Percentiles rank a stretch among this genome's conserved stretches.
Evolutionary conservation across 208 protist genomes (phyloP).

Genomic region (Leptomonas pyrrhocoris): DNA sequence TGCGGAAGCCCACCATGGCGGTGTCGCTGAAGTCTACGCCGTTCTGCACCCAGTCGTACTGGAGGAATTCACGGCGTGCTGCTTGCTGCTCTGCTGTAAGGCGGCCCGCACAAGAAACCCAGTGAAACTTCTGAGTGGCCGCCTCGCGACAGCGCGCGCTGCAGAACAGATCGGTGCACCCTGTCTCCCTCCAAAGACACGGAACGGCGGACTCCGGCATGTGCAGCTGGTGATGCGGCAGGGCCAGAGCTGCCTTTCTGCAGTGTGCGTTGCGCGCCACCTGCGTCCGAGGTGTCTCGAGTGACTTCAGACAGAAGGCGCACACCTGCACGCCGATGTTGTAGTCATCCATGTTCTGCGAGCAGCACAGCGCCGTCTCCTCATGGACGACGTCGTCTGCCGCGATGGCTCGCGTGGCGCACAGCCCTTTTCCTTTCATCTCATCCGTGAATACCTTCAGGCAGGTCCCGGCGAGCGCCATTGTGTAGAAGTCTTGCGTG

Average conservation of each 20-base stretch:
- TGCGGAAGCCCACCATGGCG: conserved; percentile 56
- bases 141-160: conserved; percentile 58
- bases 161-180: conserved; percentile 63
- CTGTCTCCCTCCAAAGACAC: conserved; percentile 41
- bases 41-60: conserved; percentile 56
- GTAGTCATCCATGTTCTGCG: conserved; percentile 76
- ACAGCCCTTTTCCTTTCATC: conserved; percentile 74
- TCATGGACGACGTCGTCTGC: conserved; percentile 53
- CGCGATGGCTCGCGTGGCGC: conserved; percentile 33
- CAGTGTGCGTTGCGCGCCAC: conserved; percentile 43
- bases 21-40: conserved; percentile 82
- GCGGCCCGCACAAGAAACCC: conserved; percentile 42
- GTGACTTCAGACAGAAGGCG: conserved; percentile 52
- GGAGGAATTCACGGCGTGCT: conserved; percentile 41
- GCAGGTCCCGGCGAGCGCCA: conserved; percentile 39
- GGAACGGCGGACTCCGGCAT: conserved; percentile 27
- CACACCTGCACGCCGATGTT: conserved; percentile 47
- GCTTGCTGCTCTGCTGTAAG: conserved; percentile 44
- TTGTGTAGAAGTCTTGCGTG: conserved; percentile 44
- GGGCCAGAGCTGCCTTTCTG: conserved; percentile 33
- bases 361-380: conserved; percentile 75
- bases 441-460: conserved; percentile 51
- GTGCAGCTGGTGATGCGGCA: conserved; percentile 39
- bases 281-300: conserved; percentile 59
- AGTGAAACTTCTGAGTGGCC: conserved; percentile 50